Evolutionary conservation across 2,329 filamentous ascomycete genomes (phyloP).

Genomic region (Gyromitra esculenta): DNA sequence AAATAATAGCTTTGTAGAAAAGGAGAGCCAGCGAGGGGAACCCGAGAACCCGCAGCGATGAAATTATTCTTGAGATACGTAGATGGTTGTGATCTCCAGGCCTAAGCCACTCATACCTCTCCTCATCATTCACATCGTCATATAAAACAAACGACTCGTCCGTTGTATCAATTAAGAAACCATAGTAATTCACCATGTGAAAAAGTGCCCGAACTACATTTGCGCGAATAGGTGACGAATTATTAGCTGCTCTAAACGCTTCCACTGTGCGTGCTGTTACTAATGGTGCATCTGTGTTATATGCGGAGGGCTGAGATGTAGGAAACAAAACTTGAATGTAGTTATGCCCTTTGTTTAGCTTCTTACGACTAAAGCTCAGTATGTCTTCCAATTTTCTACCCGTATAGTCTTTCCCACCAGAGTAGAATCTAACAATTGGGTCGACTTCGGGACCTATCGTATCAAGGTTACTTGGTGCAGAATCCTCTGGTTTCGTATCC

Average conservation of each 20-base stretch:
- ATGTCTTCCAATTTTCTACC: background rate
- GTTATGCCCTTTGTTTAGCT: background rate
- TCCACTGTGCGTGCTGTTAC: background rate
- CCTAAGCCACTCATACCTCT: slow-evolving; percentile 9
- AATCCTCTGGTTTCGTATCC: background rate
- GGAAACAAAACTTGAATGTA: slow-evolving; percentile 17
- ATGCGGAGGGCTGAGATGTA: background rate
- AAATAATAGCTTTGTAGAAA: slow-evolving; percentile 2
- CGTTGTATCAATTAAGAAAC: background rate
- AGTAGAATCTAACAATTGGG: slow-evolving; percentile 12
- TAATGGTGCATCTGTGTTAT: slow-evolving; percentile 1
- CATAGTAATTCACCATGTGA: slow-evolving; percentile 4
- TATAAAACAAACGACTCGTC: background rate
- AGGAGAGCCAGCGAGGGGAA: background rate
- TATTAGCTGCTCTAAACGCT: background rate
- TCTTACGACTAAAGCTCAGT: background rate
- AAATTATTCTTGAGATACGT: slow-evolving; percentile 20
- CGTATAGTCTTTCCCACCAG: background rate
- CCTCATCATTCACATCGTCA: background rate
- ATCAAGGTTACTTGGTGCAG: background rate
- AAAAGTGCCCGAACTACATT: background rate
- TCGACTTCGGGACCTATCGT: background rate
- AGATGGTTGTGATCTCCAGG: background rate
- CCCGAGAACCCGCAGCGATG: background rate
- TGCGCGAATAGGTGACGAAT: background rate